These are phyloP conservation scores for Amphibolis antarctica DNA, from an alignment of 106 monocot species.

Conservation along the genomic window DNA sequence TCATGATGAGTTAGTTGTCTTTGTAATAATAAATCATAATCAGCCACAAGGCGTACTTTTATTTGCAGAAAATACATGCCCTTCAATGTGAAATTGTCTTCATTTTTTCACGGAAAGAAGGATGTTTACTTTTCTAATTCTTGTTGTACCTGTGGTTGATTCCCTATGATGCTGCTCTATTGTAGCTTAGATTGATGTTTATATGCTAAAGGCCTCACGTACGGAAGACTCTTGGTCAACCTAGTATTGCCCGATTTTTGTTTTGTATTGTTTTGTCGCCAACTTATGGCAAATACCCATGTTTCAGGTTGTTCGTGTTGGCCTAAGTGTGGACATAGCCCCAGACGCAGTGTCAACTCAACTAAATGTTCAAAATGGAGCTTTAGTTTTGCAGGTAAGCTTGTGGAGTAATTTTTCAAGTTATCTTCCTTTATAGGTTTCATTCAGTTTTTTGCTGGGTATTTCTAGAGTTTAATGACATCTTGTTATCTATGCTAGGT, in stretches of 20 bases:
- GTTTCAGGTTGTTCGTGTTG: slow-evolving; percentile 71
- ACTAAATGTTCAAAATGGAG: slow-evolving; percentile 84
- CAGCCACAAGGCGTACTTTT: too few relatives aligned
- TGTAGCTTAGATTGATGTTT: too few relatives aligned
- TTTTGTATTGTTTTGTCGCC: background rate
- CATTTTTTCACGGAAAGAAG: too few relatives aligned
- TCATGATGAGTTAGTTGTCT: background rate
- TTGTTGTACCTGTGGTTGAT: too few relatives aligned
- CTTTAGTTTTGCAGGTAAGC: slow-evolving; percentile 66
- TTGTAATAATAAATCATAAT: too few relatives aligned
- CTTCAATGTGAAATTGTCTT: too few relatives aligned
- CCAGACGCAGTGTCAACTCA: slow-evolving; percentile 74
- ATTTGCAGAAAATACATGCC: too few relatives aligned
- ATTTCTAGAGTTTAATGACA: background rate
- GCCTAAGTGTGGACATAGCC: slow-evolving; percentile 73
- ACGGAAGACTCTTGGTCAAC: background rate
- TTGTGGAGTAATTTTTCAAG: background rate
- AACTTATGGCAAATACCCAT: background rate
- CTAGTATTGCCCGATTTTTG: background rate
- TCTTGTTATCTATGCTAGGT: slow-evolving; percentile 31
- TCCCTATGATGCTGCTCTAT: too few relatives aligned
- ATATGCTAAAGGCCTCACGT: too few relatives aligned
- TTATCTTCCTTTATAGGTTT: background rate
- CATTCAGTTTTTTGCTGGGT: background rate
- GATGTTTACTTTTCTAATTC: too few relatives aligned